These are phyloP conservation scores for Oryza glaberrima DNA, from an alignment of 176 grass and related monocot species.

Conservation along the genomic window DNA sequence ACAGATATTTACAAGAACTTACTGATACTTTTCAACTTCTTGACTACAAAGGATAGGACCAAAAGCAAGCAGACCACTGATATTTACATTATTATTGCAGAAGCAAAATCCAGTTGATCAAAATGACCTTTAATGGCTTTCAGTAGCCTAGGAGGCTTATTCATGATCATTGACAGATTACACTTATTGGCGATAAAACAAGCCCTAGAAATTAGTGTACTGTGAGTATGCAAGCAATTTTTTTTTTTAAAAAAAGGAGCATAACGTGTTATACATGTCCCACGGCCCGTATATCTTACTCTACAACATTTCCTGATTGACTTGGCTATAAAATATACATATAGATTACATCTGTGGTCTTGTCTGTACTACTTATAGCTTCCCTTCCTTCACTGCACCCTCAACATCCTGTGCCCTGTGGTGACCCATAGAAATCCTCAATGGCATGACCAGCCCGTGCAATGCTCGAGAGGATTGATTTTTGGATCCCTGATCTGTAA, in stretches of 20 bases:
- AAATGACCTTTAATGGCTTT: neutral
- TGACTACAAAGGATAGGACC: conserved; percentile 12
- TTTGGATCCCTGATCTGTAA: conserved; percentile 59
- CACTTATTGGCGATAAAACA: neutral
- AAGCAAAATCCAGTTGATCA: conserved; percentile 24
- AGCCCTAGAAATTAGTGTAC: conserved; percentile 19
- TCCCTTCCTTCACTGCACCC: conserved; percentile 86
- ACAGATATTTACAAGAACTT: conserved; percentile 45
- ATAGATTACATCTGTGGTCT: conserved; percentile 86
- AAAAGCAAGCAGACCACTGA: conserved; percentile 21
- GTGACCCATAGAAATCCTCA: conserved; percentile 75
- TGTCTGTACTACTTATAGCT: conserved; percentile 94
- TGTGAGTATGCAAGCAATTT: conserved; percentile 3
- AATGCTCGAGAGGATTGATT: conserved; percentile 70
- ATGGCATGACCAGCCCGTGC: conserved; percentile 66
- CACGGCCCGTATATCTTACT: conserved; percentile 27
- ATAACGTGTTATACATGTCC: conserved; percentile 28
- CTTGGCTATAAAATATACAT: conserved; percentile 22
- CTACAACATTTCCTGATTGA: conserved; percentile 12
- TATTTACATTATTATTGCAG: conserved; percentile 5
- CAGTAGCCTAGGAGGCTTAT: neutral
- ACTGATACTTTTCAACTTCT: neutral
- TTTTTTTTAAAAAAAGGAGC: neutral
- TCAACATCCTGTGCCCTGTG: conserved; percentile 91
- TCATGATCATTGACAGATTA: neutral